Evolutionary conservation across 805 yeast genomes (phyloP).

Genomic region (Candida odintsovae): DNA sequence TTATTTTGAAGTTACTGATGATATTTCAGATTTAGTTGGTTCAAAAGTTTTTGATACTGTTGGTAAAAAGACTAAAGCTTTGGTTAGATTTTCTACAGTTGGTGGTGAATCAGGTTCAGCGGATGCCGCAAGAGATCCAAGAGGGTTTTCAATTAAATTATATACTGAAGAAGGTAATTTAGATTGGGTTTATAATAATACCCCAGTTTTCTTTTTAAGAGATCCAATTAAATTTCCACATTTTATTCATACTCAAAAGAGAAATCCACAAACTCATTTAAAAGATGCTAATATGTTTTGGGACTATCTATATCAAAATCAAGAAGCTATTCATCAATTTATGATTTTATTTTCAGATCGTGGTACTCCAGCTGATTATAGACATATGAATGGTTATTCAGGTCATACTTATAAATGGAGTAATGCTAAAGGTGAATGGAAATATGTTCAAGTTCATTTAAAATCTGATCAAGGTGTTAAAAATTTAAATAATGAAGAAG

Average conservation of each 20-base stretch:
- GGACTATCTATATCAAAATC: constrained; percentile 69
- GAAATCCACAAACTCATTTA: constrained; percentile 75
- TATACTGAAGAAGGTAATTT: constrained; percentile 82
- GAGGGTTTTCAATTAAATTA: constrained; percentile 77
- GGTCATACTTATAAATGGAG: constrained; percentile 84
- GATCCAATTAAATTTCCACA: constrained; percentile 85
- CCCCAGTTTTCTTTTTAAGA: constrained; percentile 80
- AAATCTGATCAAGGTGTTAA: constrained; percentile 57
- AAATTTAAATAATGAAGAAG: constrained; percentile 49
- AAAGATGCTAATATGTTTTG: constrained; percentile 76
- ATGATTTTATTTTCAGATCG: constrained; percentile 70
- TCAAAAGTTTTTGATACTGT: constrained; percentile 65
- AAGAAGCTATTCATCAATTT: constrained; percentile 71
- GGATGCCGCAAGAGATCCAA: constrained; percentile 81
- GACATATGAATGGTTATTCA: constrained; percentile 81
- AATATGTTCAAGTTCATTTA: constrained; percentile 74
- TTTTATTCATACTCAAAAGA: constrained; percentile 84
- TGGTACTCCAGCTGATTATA: constrained; percentile 71
- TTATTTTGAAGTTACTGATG: constrained; percentile 81
- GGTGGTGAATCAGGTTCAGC: constrained; percentile 83
- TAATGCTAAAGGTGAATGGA: constrained; percentile 69
- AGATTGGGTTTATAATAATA: constrained; percentile 82
- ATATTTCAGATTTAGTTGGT: constrained; percentile 64
- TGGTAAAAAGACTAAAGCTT: constrained; percentile 74
- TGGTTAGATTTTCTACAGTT: constrained; percentile 78